A percentile compares a stretch with the other conserved stretches of the same genome.
These are phyloP conservation scores for Plectosphaerella sp. DNA, from an alignment of 2,329 filamentous ascomycete species.

Conservation along the genomic window DNA sequence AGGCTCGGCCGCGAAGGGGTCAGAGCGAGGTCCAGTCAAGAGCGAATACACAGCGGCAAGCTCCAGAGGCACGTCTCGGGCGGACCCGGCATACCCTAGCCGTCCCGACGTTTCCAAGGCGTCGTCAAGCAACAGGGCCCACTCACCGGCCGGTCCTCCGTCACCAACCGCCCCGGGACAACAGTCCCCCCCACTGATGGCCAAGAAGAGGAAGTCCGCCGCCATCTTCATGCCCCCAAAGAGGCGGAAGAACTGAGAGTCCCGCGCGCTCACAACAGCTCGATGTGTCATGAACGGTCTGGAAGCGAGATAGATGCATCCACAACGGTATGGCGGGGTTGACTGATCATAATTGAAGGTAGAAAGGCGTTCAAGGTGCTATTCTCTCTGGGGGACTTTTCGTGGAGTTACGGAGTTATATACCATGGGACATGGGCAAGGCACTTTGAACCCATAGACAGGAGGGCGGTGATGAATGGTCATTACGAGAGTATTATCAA, in stretches of 20 bases:
- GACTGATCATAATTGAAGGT: no score
- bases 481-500: no score
- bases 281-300: no score
- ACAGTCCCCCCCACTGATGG: not conserved
- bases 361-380: no score
- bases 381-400: no score
- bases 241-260: slow-evolving; percentile 21
- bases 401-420: no score
- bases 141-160: slow-evolving; percentile 4
- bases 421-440: not conserved
- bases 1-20: not conserved
- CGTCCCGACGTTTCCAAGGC: not conserved
- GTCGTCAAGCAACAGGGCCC: not conserved
- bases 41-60: not conserved
- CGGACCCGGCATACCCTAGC: no score
- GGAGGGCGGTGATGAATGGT: no score
- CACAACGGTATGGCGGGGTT: no score
- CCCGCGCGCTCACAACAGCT: no score
- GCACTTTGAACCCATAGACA: not conserved
- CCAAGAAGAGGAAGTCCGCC: slow-evolving; percentile 37
- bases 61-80: no score
- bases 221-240: slow-evolving; percentile 48
- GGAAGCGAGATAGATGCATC: no score
- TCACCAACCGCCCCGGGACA: not conserved
- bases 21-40: not conserved